phyloP scores from a whole-genome alignment of 2,329 filamentous ascomycete species.

The Calonectria hongkongensis region DNA sequence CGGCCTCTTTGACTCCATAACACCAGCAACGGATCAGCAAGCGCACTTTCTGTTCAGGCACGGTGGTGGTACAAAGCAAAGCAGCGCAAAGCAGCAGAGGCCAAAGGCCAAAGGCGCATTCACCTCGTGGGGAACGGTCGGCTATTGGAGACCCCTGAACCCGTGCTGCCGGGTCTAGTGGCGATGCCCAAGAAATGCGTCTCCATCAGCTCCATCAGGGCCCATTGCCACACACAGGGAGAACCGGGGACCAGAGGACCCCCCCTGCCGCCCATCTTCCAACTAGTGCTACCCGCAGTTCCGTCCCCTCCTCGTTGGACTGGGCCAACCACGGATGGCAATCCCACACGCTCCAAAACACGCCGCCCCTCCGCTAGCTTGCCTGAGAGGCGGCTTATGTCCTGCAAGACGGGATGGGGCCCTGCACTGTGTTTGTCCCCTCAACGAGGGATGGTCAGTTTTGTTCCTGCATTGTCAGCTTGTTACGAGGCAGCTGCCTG shows the following conservation, averaged over 20 bases:
- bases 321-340: constrained; percentile 21
- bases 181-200: constrained; percentile 3
- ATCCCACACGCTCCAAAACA: constrained; percentile 30
- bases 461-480: constrained; percentile 26
- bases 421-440: constrained; percentile 16
- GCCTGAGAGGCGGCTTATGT: constrained; percentile 16
- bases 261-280: no score
- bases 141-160: constrained; percentile 3
- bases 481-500: not conserved
- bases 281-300: constrained; percentile 4
- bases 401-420: constrained; percentile 5
- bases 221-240: constrained; percentile 7
- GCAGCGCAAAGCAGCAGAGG: no score
- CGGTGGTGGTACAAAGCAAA: not conserved
- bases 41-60: constrained; percentile 15
- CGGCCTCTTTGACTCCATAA: constrained; percentile 17
- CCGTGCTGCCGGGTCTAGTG: constrained; percentile 8
- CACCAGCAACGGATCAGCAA: constrained; percentile 7
- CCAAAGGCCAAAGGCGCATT: not conserved
- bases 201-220: not conserved
- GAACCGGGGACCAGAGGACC: not conserved
- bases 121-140: constrained; percentile 22
- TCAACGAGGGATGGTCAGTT: not conserved
- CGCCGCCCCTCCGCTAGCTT: constrained; percentile 21
- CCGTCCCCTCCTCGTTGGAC: not conserved